Conservation (phyloP, 768 basidiomycete species). For the Dacryopinax primogenitus region DNA sequence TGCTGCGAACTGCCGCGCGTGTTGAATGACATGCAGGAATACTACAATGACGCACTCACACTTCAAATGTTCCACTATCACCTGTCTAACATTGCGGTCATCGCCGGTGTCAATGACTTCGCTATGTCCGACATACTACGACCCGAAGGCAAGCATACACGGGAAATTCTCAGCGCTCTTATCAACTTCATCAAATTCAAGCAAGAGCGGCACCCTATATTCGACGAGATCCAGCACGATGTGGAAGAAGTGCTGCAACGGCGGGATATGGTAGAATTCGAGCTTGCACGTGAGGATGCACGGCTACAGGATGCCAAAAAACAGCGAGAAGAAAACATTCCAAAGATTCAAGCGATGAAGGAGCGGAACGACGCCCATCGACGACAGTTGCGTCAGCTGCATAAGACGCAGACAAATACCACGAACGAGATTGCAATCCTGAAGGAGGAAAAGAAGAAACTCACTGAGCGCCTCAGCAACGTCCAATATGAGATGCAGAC, state of each 20-base stretch:
- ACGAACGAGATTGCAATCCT: constrained; percentile 56
- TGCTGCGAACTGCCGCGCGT: neutral
- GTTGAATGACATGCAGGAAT: constrained; percentile 36
- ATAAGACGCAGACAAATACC: constrained; percentile 52
- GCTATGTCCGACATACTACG: constrained; percentile 55
- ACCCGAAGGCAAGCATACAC: constrained; percentile 64
- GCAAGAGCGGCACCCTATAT: constrained; percentile 53
- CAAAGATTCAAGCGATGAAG: constrained; percentile 19
- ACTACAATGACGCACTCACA: constrained; percentile 46
- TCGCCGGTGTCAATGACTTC: constrained; percentile 67
- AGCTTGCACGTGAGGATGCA: constrained; percentile 22
- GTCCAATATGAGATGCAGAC: constrained; percentile 48
- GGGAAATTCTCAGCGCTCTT: constrained; percentile 67
- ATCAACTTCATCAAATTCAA: constrained; percentile 91
- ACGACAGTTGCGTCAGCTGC: constrained; percentile 25
- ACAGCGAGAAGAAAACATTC: constrained; percentile 11
- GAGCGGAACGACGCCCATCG: constrained; percentile 49
- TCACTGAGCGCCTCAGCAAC: constrained; percentile 49
- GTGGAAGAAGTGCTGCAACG: constrained; percentile 17
- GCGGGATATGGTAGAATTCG: constrained; percentile 8
- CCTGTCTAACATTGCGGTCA: constrained; percentile 58
- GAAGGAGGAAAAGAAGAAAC: constrained; percentile 53
- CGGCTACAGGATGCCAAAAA: constrained; percentile 38
- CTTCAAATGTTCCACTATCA: constrained; percentile 58
- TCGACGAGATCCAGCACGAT: constrained; percentile 23